phyloP scores from a whole-genome alignment of 768 basidiomycete genomes.

The Hypholoma sublateritium region DNA sequence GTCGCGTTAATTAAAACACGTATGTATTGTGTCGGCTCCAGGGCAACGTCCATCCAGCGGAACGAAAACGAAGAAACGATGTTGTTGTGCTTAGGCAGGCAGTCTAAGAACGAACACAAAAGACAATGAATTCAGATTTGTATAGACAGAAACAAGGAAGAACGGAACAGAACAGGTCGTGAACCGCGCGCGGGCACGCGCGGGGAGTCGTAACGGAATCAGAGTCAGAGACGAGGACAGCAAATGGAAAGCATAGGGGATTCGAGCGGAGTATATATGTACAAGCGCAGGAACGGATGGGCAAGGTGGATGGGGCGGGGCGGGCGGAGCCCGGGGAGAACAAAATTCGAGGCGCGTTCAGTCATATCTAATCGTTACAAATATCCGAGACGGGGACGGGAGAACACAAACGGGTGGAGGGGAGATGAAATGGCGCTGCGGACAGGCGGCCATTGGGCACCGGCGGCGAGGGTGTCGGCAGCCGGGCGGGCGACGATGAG shows the following conservation, averaged over 20 bases:
- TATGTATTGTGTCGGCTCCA: no score
- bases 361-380: slow-evolving; percentile 77
- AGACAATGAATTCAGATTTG: not conserved
- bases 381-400: slow-evolving; percentile 1
- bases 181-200: not conserved
- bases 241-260: slow-evolving; percentile 1
- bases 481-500: no score
- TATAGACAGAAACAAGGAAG: not conserved
- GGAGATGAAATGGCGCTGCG: slow-evolving; percentile 6
- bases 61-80: no score
- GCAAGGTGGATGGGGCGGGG: not conserved
- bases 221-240: not conserved
- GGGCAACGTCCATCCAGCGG: no score
- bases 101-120: not conserved
- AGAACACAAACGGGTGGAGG: slow-evolving; percentile 12
- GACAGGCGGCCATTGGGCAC: not conserved
- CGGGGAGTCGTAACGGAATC: not conserved
- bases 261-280: not conserved
- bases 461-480: not conserved
- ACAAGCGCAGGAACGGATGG: not conserved
- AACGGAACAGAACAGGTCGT: not conserved
- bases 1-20: no score
- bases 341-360: slow-evolving; percentile 19
- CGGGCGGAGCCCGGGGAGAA: slow-evolving; percentile 24
- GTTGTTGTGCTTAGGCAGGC: not conserved